These are phyloP conservation scores for Begonia loranthoides DNA, from an alignment of 306 rosid genomes.

Conservation along the genomic window DNA sequence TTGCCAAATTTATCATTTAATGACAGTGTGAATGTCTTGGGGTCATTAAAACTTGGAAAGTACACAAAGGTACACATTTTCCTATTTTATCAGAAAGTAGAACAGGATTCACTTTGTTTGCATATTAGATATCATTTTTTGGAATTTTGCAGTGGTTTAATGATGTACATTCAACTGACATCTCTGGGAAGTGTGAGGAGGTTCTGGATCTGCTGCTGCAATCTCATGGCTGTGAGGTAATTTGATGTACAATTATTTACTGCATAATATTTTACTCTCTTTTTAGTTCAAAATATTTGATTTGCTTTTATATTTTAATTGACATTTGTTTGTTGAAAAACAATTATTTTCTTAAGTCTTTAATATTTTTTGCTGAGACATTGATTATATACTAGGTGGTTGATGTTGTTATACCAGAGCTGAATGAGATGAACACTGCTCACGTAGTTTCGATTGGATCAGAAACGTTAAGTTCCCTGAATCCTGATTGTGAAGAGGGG, in stretches of 20 bases:
- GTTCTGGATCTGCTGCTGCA: conserved; percentile 46
- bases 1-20: conserved; percentile 51
- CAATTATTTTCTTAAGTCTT: no score
- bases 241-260: conserved; percentile 10
- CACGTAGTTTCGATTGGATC: conserved; percentile 86
- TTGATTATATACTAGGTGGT: conserved; percentile 25
- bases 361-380: conserved; percentile 1
- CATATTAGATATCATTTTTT: conserved; percentile 11
- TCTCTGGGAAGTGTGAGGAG: conserved; percentile 74
- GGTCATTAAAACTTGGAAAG: conserved; percentile 65
- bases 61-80: conserved; percentile 45
- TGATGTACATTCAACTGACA: conserved; percentile 64
- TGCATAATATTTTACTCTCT: no score
- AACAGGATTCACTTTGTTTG: conserved; percentile 2
- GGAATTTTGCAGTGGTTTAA: conserved; percentile 70
- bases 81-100: not conserved
- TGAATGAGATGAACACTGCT: conserved; percentile 64
- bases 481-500: conserved; percentile 72
- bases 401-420: conserved; percentile 82
- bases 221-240: conserved; percentile 72
- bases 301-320: no score
- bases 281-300: no score
- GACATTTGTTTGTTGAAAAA: no score
- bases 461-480: conserved; percentile 42
- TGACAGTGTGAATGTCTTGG: conserved; percentile 40